A percentile compares a stretch with the other conserved stretches of the same genome.
These are phyloP conservation scores for Lophium mytilinum DNA, from an alignment of 495 filamentous ascomycete genomes.

Conservation along the genomic window DNA sequence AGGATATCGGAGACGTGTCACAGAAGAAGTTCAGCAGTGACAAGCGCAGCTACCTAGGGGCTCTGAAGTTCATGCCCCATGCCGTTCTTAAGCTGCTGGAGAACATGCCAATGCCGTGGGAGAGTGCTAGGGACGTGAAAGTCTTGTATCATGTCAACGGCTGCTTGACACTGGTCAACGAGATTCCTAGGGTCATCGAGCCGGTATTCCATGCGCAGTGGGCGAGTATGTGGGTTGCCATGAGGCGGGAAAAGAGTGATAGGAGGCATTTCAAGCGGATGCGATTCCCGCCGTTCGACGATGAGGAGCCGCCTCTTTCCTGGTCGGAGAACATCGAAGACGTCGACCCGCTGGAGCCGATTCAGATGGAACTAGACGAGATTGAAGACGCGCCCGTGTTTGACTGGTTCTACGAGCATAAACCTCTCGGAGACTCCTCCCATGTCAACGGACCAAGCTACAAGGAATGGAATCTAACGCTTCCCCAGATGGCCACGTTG, in stretches of 20 bases:
- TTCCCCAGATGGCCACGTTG: constrained; percentile 94
- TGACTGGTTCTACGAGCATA: constrained; percentile 98
- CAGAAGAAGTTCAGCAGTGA: constrained; percentile 99
- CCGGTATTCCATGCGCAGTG: constrained; percentile 98
- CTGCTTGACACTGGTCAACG: constrained; percentile 93
- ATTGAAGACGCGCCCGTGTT: constrained; percentile 84
- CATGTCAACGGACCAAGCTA: constrained; percentile 97
- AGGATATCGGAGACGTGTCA: constrained; percentile 97
- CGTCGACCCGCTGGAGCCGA: constrained; percentile 94
- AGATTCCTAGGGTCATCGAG: constrained; percentile 93
- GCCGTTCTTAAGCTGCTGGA: constrained; percentile 97
- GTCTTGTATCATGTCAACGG: constrained; percentile 98
- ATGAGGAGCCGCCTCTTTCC: constrained; percentile 93
- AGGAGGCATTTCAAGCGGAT: constrained; percentile 96
- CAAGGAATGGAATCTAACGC: constrained; percentile 86
- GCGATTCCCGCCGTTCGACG: constrained; percentile 98
- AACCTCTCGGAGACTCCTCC: constrained; percentile 80
- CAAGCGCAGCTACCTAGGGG: constrained; percentile 95
- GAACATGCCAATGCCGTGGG: constrained; percentile 99
- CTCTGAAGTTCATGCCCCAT: constrained; percentile 99
- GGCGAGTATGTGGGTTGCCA: constrained; percentile 99
- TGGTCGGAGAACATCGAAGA: constrained; percentile 99
- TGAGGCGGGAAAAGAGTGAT: constrained; percentile 97
- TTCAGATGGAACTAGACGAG: constrained; percentile 98
- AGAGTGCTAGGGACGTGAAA: constrained; percentile 89